Percentiles rank a stretch among this genome's conserved stretches.
phyloP scores from a whole-genome alignment of 768 basidiomycete species.

The Lyophyllum semitale region DNA sequence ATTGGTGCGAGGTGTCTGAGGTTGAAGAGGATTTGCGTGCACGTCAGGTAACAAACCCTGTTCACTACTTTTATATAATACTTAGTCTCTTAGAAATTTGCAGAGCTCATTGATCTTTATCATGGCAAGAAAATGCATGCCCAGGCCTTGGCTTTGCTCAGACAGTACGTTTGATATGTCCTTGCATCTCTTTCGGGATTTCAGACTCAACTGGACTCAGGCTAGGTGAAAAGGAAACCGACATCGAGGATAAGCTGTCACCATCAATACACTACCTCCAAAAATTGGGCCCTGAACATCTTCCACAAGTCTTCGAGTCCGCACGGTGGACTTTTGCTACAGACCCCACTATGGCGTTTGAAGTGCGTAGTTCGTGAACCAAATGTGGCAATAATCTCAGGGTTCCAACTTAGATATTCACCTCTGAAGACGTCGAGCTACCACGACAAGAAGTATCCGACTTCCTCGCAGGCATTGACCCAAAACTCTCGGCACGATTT shows the following conservation, averaged over 20 bases:
- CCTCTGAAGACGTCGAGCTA: constrained; percentile 91
- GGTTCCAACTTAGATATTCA: constrained; percentile 71
- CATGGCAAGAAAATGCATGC: constrained; percentile 95
- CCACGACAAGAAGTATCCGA: constrained; percentile 76
- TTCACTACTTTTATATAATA: background rate
- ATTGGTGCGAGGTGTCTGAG: constrained; percentile 97
- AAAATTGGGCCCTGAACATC: constrained; percentile 81
- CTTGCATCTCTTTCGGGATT: background rate
- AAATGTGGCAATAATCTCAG: background rate
- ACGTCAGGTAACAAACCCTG: constrained; percentile 57
- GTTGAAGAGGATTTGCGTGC: constrained; percentile 85
- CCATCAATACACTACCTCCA: constrained; percentile 91
- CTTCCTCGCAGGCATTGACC: constrained; percentile 75
- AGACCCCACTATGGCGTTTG: constrained; percentile 72
- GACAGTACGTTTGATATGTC: constrained; percentile 59
- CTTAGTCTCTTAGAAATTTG: constrained; percentile 69
- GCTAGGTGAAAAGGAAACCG: constrained; percentile 75
- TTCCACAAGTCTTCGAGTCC: constrained; percentile 79
- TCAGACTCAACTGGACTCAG: constrained; percentile 40
- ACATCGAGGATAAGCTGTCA: constrained; percentile 73
- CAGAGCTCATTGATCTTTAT: constrained; percentile 89
- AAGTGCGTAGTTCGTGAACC: constrained; percentile 43
- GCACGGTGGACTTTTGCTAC: constrained; percentile 85
- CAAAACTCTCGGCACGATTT: constrained; percentile 71
- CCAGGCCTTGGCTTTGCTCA: constrained; percentile 82